Evolutionary conservation across 306 rosid species (phyloP), one percentile per base, ranked within the genome.

Genomic region (Lupinus albus): DNA sequence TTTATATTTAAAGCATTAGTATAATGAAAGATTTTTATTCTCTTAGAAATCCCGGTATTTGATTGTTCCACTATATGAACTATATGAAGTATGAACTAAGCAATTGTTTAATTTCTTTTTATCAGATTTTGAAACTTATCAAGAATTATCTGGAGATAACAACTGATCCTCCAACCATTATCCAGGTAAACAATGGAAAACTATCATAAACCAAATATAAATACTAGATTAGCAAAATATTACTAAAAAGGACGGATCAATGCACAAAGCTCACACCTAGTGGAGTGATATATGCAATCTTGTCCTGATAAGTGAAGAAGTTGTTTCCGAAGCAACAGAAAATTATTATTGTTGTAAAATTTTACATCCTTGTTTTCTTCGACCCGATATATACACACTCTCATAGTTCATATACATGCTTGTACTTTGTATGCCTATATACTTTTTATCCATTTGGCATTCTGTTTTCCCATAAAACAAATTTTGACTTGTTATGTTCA

Each of bases 181-280:
- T 86, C 47, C 95, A 88, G 91, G 91, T 88, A 80, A 51, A 17
- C 12, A 59, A 41, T 55, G 76, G 15, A 64, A 25, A 47, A 20
- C 64, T 47, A 12, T 18, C 62, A 52, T 47, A 10, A 32, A 21
- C 57, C 46, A 58, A 33, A 20, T 12, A 30, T 25, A 25, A 33
- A 33, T 33, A 33, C 38, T 33, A 33, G 38, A 28, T 2, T 28
- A 28, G 4, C 33, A 33, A 7, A 49, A 9, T n/a, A n/a, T n/a
- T n/a, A n/a, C n/a, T n/a, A n/a, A n/a, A n/a, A n/a, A n/a, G n/a
- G n/a, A n/a, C n/a, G n/a, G n/a, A n/a, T n/a, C n/a, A n/a, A n/a
- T n/a, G n/a, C n/a, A n/a, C n/a, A n/a, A n/a, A n/a, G n/a, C n/a
- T n/a, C n/a, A n/a, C n/a, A n/a, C n/a, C n/a, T n/a, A n/a, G n/a